Conservation (phyloP, 352 stramenopile genomes). For the Phytophthora pisi region DNA sequence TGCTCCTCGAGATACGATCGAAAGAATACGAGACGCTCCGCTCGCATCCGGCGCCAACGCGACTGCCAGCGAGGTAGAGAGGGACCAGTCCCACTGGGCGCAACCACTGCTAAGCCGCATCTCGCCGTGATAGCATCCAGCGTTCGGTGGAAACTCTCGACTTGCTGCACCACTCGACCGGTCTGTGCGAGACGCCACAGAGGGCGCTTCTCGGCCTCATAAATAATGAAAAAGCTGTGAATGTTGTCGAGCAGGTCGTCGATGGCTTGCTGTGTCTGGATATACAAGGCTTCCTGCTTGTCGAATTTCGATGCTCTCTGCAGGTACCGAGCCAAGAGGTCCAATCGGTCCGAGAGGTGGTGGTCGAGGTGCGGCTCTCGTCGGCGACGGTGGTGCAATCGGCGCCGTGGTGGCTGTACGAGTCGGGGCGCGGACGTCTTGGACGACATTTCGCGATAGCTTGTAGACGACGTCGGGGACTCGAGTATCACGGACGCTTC, state of each 20-base stretch:
- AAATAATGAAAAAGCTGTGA: constrained; percentile 34
- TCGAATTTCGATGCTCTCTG: constrained; percentile 19
- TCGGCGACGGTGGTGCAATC: constrained; percentile 27
- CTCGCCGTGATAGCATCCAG: constrained; percentile 40
- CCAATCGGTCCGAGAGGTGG: constrained; percentile 36
- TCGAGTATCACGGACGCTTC: constrained; percentile 32
- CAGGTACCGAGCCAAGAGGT: constrained; percentile 29
- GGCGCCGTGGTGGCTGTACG: constrained; percentile 19
- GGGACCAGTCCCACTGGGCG: constrained; percentile 6
- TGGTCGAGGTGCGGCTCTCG: constrained; percentile 34
- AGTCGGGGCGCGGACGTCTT: constrained; percentile 14
- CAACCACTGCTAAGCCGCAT: constrained; percentile 29
- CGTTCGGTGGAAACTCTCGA: constrained; percentile 38
- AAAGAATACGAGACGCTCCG: constrained; percentile 39
- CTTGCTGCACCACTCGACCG: constrained; percentile 40
- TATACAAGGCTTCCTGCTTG: constrained; percentile 11
- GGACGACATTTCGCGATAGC: constrained; percentile 16
- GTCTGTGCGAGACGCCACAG: constrained; percentile 40
- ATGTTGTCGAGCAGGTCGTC: constrained; percentile 36
- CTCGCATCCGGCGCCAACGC: constrained; percentile 40
- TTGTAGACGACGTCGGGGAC: constrained; percentile 20
- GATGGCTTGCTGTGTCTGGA: constrained; percentile 29
- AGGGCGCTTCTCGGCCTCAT: constrained; percentile 31
- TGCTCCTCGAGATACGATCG: constrained; percentile 30
- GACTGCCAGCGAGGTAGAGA: constrained; percentile 37